Conservation (phyloP, 306 rosid genomes). For the Quercus glauca region DNA sequence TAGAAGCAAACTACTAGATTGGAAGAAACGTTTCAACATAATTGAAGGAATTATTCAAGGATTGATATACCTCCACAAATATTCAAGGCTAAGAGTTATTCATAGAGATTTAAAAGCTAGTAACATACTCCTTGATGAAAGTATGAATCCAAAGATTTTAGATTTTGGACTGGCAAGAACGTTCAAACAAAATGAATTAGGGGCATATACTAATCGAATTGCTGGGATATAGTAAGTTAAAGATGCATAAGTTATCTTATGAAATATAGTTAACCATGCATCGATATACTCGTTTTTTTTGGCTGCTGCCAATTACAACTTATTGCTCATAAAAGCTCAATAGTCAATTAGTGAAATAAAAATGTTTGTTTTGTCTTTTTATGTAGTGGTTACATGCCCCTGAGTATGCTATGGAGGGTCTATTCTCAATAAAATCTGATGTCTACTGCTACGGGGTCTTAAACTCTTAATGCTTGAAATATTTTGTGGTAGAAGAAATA, state of each 20-base stretch:
- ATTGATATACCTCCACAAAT: too few relatives aligned
- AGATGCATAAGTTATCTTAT: too few relatives aligned
- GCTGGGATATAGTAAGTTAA: conserved; percentile 8
- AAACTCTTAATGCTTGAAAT: conserved; percentile 32
- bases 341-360: too few relatives aligned
- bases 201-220: background rate
- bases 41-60: too few relatives aligned
- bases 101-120: conserved; percentile 21
- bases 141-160: conserved; percentile 24
- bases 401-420: conserved; percentile 26
- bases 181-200: background rate
- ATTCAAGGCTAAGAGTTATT: conserved; percentile 15
- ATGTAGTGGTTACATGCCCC: conserved; percentile 10
- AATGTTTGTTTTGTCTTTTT: background rate
- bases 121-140: conserved; percentile 22
- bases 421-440: conserved; percentile 28
- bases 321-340: too few relatives aligned
- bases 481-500: conserved; percentile 24
- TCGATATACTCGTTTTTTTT: too few relatives aligned
- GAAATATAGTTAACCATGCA: too few relatives aligned
- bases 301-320: too few relatives aligned
- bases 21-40: too few relatives aligned
- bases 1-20: too few relatives aligned
- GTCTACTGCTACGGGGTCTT: conserved; percentile 23
- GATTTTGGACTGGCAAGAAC: conserved; percentile 24